Evolutionary conservation across 208 protist genomes (phyloP).

Genomic region (Histomonas meleagridis): DNA sequence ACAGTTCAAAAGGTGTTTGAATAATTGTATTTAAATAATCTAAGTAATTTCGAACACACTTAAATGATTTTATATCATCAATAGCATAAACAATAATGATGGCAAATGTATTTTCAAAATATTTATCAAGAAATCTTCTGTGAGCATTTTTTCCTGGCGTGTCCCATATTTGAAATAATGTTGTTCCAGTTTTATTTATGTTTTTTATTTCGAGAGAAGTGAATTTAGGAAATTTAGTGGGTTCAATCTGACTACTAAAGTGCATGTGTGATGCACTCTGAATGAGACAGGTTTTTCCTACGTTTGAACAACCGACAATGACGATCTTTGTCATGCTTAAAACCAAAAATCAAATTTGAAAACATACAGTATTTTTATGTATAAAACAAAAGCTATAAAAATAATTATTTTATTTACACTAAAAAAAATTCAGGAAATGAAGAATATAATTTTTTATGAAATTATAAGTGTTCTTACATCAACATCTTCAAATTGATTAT

Average conservation of each 20-base stretch:
- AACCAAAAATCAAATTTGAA: too few relatives aligned
- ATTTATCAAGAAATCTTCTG: background rate
- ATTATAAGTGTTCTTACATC: background rate
- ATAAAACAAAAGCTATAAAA: too few relatives aligned
- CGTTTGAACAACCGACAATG: background rate
- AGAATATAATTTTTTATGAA: too few relatives aligned
- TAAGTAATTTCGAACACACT: background rate
- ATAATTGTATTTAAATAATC: background rate
- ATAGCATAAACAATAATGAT: background rate
- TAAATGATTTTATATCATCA: background rate
- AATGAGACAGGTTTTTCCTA: background rate
- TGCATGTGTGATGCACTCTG: too few relatives aligned
- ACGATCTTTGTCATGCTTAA: too few relatives aligned
- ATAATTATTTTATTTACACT: too few relatives aligned
- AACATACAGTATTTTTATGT: too few relatives aligned
- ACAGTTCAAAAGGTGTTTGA: background rate
- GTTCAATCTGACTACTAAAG: too few relatives aligned
- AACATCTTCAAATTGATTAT: slow-evolving; percentile 17
- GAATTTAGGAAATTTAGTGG: too few relatives aligned
- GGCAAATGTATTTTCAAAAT: background rate
- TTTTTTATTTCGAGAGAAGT: background rate
- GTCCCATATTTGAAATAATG: background rate
- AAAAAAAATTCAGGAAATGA: too few relatives aligned
- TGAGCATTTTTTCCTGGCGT: background rate
- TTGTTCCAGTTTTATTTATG: background rate